Conservation (phyloP, 2,329 filamentous ascomycete genomes). For the Fusarium continuum region DNA sequence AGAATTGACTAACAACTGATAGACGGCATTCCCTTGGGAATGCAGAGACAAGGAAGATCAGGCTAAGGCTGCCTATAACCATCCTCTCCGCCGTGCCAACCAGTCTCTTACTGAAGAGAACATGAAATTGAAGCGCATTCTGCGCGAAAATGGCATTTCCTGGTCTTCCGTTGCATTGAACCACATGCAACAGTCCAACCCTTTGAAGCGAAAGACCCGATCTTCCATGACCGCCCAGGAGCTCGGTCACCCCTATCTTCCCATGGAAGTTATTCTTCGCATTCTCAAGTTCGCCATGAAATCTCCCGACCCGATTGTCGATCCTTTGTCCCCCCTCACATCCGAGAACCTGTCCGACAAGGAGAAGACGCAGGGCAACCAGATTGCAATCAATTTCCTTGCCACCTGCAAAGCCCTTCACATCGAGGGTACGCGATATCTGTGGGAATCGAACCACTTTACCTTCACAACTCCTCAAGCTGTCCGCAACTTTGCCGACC, state of each 20-base stretch:
- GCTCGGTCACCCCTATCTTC: constrained; percentile 54
- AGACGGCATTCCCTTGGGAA: constrained; percentile 57
- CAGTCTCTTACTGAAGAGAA: constrained; percentile 60
- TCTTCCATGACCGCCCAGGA: constrained; percentile 45
- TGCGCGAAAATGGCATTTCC: constrained; percentile 61
- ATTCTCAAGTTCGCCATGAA: constrained; percentile 63
- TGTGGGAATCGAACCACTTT: constrained; percentile 64
- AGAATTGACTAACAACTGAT: constrained; percentile 10
- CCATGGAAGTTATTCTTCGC: constrained; percentile 61
- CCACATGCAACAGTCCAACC: constrained; percentile 47
- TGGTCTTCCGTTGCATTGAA: constrained; percentile 55
- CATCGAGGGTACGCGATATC: constrained; percentile 57
- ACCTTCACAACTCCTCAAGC: constrained; percentile 63
- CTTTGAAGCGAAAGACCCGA: constrained; percentile 47
- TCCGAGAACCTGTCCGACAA: constrained; percentile 54
- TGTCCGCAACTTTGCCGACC: constrained; percentile 59
- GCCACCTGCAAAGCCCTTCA: constrained; percentile 61
- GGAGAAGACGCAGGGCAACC: constrained; percentile 56
- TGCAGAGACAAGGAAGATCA: constrained; percentile 62
- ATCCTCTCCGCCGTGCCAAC: constrained; percentile 59
- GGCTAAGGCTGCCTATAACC: constrained; percentile 58
- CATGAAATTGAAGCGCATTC: constrained; percentile 58
- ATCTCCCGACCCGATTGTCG: constrained; percentile 60
- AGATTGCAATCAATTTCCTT: constrained; percentile 63
- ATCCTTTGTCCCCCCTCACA: constrained; percentile 59